These are phyloP conservation scores for Cyclospora cayetanensis DNA, from an alignment of 169 alveolate species.

Conservation along the genomic window DNA sequence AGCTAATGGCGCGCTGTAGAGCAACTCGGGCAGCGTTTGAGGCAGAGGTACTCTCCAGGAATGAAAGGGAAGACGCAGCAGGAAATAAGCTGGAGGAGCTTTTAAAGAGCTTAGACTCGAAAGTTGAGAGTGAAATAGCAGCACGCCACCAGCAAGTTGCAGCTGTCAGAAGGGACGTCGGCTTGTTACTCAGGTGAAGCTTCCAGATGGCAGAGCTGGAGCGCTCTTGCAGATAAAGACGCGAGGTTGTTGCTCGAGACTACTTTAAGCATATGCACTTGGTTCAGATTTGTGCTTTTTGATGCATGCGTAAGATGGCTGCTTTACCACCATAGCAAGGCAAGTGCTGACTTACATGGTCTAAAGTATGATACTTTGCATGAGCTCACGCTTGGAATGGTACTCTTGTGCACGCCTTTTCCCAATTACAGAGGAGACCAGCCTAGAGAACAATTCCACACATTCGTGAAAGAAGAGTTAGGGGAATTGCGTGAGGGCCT, in stretches of 20 bases:
- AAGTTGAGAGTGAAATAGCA: slow-evolving; percentile 43
- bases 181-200: slow-evolving; percentile 18
- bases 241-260: no score
- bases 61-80: slow-evolving; percentile 42
- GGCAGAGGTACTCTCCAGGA: slow-evolving; percentile 26
- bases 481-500: slow-evolving; percentile 53
- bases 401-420: no score
- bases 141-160: slow-evolving; percentile 42
- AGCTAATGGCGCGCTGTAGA: slow-evolving; percentile 46
- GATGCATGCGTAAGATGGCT: no score
- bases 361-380: no score
- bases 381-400: no score
- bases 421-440: slow-evolving; percentile 39
- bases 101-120: slow-evolving; percentile 18
- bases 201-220: no score
- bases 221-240: no score
- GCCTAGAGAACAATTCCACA: slow-evolving; percentile 13
- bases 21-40: slow-evolving; percentile 42
- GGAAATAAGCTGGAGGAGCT: slow-evolving; percentile 17
- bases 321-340: no score
- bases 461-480: slow-evolving; percentile 33
- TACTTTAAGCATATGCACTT: no score
- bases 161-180: slow-evolving; percentile 16
- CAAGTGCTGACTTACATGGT: no score
- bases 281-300: no score